Percentiles rank a stretch among this genome's conserved stretches.
Conservation (phyloP, 495 filamentous ascomycete genomes). For the Hypoxylon fragiforme region DNA sequence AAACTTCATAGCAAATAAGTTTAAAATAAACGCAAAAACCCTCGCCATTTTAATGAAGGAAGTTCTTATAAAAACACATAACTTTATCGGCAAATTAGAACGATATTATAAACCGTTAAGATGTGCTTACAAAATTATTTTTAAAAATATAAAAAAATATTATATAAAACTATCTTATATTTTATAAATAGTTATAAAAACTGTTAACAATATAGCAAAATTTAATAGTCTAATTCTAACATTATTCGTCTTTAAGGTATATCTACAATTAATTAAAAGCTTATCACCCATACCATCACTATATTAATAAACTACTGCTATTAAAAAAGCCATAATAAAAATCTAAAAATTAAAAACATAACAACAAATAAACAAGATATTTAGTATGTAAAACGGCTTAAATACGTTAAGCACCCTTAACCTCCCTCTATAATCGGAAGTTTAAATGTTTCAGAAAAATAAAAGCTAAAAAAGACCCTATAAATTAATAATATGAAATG, state of each 20-base stretch:
- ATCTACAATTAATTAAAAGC: background rate
- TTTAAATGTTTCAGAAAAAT: too few relatives aligned
- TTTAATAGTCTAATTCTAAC: background rate
- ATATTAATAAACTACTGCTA: background rate
- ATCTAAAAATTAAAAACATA: background rate
- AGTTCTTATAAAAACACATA: background rate
- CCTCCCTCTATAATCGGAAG: too few relatives aligned
- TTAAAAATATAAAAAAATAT: too few relatives aligned
- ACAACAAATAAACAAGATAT: background rate
- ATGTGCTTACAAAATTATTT: too few relatives aligned
- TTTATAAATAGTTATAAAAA: background rate
- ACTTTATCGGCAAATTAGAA: too few relatives aligned
- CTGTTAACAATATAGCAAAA: background rate
- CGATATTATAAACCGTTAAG: too few relatives aligned
- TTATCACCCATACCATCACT: background rate
- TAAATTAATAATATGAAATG: too few relatives aligned
- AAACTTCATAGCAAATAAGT: too few relatives aligned
- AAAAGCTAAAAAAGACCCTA: too few relatives aligned
- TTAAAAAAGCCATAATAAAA: background rate
- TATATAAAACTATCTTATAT: too few relatives aligned
- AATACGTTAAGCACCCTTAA: background rate
- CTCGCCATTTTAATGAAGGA: background rate
- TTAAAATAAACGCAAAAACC: background rate
- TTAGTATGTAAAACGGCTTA: background rate
- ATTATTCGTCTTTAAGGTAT: background rate